Conservation (phyloP, 208 protist genomes). For the Leishmania arabica region DNA sequence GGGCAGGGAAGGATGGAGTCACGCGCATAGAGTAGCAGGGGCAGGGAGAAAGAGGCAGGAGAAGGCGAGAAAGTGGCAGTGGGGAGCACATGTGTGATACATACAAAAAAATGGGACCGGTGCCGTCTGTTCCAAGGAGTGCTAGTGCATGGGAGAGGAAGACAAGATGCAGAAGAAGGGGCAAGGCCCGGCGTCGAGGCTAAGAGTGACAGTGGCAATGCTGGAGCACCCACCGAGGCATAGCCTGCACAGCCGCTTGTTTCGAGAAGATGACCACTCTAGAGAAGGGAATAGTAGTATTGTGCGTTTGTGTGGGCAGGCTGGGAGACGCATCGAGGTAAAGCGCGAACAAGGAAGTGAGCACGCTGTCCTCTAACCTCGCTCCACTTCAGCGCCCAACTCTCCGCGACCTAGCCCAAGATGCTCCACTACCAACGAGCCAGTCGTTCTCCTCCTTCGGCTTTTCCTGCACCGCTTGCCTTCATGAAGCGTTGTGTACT, state of each 20-base stretch:
- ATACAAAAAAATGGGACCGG: neutral
- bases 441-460: neutral
- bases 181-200: no score
- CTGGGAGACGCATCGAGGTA: no score
- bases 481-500: neutral
- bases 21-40: neutral
- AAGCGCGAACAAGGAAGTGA: neutral
- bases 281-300: neutral
- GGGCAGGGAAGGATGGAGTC: neutral
- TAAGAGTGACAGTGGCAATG: neutral
- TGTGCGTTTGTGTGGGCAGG: neutral
- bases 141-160: neutral
- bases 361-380: neutral
- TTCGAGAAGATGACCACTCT: neutral
- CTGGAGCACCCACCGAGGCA: neutral
- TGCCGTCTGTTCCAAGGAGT: neutral
- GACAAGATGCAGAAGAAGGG: neutral
- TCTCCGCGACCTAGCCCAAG: no score
- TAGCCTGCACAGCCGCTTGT: neutral
- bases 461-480: neutral
- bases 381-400: neutral
- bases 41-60: neutral
- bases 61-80: neutral
- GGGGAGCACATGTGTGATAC: neutral
- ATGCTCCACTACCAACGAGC: no score